phyloP scores from a whole-genome alignment of 257 asterid species.

The Solanum stenotomum region DNA sequence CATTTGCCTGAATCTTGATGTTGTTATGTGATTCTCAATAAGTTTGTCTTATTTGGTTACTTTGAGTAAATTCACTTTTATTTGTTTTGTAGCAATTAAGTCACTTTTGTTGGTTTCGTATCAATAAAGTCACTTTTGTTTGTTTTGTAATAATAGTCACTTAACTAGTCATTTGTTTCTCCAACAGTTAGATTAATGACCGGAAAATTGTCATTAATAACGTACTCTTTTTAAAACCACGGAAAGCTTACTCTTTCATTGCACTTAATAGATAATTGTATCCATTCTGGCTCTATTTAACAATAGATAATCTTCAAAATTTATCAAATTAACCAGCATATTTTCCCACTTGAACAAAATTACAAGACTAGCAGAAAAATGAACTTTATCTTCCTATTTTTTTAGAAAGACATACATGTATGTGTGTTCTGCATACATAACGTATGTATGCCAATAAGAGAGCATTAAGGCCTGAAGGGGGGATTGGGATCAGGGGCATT shows the following conservation, averaged over 20 bases:
- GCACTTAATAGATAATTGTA: neutral
- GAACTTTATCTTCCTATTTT: neutral
- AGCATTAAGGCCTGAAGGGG: conserved; percentile 44
- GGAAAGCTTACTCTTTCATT: neutral
- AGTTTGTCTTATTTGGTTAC: neutral
- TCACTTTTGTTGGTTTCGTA: neutral
- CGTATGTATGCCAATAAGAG: neutral
- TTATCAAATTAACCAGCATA: neutral
- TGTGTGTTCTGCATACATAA: neutral
- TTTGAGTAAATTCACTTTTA: neutral
- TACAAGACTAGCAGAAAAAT: neutral
- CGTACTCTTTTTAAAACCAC: neutral
- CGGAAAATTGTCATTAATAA: neutral
- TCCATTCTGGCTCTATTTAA: neutral
- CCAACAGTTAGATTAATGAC: neutral
- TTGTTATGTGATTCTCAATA: neutral
- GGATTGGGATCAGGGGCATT: conserved; percentile 49
- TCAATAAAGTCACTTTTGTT: neutral
- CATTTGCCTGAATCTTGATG: neutral
- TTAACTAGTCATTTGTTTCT: neutral
- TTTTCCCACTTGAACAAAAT: neutral
- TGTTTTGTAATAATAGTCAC: neutral
- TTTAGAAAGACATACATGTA: neutral
- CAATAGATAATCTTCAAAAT: neutral
- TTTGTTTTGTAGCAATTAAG: neutral